These are phyloP conservation scores for Aquanectria penicillioides DNA, from an alignment of 2,329 filamentous ascomycete species.

Conservation along the genomic window DNA sequence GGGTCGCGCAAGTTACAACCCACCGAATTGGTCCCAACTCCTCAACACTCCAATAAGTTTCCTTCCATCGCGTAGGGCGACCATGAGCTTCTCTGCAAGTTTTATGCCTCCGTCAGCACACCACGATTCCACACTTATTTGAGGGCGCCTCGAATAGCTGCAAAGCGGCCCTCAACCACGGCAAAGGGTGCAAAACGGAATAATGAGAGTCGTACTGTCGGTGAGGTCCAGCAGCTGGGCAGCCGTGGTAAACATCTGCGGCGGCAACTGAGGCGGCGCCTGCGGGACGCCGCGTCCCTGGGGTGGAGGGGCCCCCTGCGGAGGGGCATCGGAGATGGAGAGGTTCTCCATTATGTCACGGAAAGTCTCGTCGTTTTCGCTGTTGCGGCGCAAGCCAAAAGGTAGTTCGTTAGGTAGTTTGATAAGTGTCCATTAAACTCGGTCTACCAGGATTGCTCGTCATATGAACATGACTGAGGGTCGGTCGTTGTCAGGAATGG, in stretches of 20 bases:
- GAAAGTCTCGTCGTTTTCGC: slow-evolving; percentile 9
- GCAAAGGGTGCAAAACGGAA: slow-evolving; percentile 18
- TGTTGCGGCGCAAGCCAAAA: too few relatives aligned
- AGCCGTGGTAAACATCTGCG: slow-evolving; percentile 98
- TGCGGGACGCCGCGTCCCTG: slow-evolving; percentile 52
- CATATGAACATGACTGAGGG: slow-evolving; percentile 37
- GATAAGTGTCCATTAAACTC: slow-evolving; percentile 36
- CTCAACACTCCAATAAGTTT: slow-evolving; percentile 93
- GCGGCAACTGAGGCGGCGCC: slow-evolving; percentile 73
- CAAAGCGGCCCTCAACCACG: slow-evolving; percentile 7
- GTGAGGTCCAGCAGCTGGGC: slow-evolving; percentile 95
- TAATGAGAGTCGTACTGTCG: slow-evolving; percentile 77
- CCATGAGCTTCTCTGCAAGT: slow-evolving; percentile 86
- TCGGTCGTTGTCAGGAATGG: slow-evolving; percentile 22
- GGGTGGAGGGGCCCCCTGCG: slow-evolving; percentile 48
- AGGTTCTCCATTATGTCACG: slow-evolving; percentile 63
- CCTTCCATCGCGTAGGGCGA: slow-evolving; percentile 90
- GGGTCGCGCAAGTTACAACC: slow-evolving; percentile 40
- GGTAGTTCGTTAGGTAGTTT: too few relatives aligned
- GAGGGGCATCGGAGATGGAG: slow-evolving; percentile 59
- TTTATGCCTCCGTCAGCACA: slow-evolving; percentile 37
- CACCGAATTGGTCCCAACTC: slow-evolving; percentile 99
- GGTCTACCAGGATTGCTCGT: slow-evolving; percentile 27
- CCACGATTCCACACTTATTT: slow-evolving; percentile 32
- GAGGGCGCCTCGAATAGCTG: too few relatives aligned